These are phyloP conservation scores for Xylariaceae sp. DNA, from an alignment of 2,329 filamentous ascomycete species.

Conservation along the genomic window DNA sequence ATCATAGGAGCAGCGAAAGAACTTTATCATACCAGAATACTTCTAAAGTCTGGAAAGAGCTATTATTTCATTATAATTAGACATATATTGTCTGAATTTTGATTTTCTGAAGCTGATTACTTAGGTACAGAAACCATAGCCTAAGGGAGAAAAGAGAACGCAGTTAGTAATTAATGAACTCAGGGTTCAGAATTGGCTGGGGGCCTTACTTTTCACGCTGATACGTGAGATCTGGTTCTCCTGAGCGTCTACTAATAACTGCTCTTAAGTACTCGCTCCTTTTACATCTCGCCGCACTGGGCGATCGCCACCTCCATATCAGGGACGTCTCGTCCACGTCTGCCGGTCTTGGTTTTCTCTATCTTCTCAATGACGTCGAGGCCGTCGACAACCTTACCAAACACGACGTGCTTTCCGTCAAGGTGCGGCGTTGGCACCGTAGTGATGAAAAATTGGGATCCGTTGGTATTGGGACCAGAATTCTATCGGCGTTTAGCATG, in stretches of 20 bases:
- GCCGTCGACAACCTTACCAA: constrained; percentile 85
- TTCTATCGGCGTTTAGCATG: constrained; percentile 58
- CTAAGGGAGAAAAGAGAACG: no score
- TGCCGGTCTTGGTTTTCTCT: constrained; percentile 83
- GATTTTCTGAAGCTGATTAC: no score
- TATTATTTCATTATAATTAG: no score
- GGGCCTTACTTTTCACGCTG: not conserved
- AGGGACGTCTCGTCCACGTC: constrained; percentile 74
- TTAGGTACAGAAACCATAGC: no score
- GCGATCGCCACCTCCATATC: constrained; percentile 81
- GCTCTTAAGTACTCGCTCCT: not conserved
- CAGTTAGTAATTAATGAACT: no score
- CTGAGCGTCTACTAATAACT: not conserved
- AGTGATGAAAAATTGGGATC: constrained; percentile 97
- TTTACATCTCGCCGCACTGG: constrained; percentile 91
- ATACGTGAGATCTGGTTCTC: not conserved
- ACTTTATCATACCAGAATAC: no score
- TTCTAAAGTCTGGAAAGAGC: no score
- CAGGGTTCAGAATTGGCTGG: no score
- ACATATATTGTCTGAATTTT: no score
- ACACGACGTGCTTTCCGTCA: constrained; percentile 93
- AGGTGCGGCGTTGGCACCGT: constrained; percentile 85
- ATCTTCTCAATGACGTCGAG: constrained; percentile 92
- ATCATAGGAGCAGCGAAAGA: no score
- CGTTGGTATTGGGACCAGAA: constrained; percentile 88